phyloP scores from a whole-genome alignment of 306 rosid species.

The Lathyrus aphaca region DNA sequence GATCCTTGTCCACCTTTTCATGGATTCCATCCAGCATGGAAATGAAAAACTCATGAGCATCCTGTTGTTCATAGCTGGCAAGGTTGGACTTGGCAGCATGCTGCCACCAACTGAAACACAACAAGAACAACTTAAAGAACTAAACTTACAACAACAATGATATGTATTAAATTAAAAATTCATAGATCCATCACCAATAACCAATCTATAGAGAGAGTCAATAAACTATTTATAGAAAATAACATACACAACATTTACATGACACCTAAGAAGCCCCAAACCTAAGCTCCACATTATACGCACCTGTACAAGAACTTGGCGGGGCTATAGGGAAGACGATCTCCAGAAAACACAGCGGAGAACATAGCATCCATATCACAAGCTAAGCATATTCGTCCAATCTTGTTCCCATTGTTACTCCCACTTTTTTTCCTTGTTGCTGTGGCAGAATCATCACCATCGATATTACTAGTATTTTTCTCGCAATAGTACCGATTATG shows the following conservation, averaged over 20 bases:
- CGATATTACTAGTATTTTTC: conserved; percentile 52
- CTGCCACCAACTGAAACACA: conserved; percentile 91
- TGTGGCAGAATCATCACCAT: conserved; percentile 35
- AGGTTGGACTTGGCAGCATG: conserved; percentile 74
- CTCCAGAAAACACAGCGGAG: conserved; percentile 80
- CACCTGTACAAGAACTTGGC: conserved; percentile 92
- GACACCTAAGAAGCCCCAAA: neutral
- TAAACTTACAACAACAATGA: conserved; percentile 20
- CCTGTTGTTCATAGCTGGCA: conserved; percentile 96
- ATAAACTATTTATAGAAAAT: neutral
- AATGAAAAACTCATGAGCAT: conserved; percentile 97
- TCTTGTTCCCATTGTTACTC: conserved; percentile 43
- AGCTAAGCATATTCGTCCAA: conserved; percentile 66
- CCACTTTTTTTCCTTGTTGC: conserved; percentile 42
- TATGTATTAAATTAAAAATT: neutral
- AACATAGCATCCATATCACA: conserved; percentile 87
- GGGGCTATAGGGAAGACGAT: conserved; percentile 84
- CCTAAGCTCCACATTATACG: neutral
- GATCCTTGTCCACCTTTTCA: conserved; percentile 83
- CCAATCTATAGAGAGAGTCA: neutral
- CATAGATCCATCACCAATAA: neutral
- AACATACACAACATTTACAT: neutral
- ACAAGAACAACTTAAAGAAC: conserved; percentile 21
- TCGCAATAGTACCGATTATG: conserved; percentile 85
- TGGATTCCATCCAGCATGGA: conserved; percentile 96